Evolutionary conservation across 495 filamentous ascomycete species (phyloP), one percentile per base, ranked within the genome.

Genomic region (Annulohypoxylon nitens): DNA sequence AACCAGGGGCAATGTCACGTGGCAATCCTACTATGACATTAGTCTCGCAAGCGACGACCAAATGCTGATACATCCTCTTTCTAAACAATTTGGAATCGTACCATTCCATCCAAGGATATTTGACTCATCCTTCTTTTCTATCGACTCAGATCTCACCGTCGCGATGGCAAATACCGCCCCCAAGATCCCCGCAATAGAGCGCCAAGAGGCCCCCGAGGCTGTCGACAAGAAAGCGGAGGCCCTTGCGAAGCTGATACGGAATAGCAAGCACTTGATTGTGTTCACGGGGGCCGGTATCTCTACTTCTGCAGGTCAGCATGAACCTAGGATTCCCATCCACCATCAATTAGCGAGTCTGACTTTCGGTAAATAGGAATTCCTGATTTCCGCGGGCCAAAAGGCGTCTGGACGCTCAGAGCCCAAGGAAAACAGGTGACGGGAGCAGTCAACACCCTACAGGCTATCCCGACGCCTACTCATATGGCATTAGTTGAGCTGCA

Each of bases 401-500:
- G 83, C 25, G 73, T 77, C 4, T 86, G 83, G 83, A 84, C 83
- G 7, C 75, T 84, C 18, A 59, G 75, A 51, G 81, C 81, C 1
- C 83, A 85, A 53, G 82, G 80, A 12, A 76, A 69, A 58, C 67
- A 79, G 58, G 63, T 63, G 26, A 70, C 76, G 25, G 72, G 73
- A 23, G 60, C 57, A 10, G 76, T 78, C 50, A 81, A 70, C 54
- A 81, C 81, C 0, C 59, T 84, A 33, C 79, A 85, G 50, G 84
- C 82, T 4, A 78, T 85, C 25, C 82, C 83, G n/a, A 84, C 82
- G 3, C 67, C 76, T 39, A 81, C 82, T 0, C 83, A 86, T 64
- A 86, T 86, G 83, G 84, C 83, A 4, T 78, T 86, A 2, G 84
- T 85, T 0, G 83, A 81, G 64, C 64, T 85, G 47, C 83, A 85